Percentiles rank a stretch among this genome's conserved stretches.
Conservation (phyloP, 192 early-diverging fungal genomes). For the Gigaspora rosea region DNA sequence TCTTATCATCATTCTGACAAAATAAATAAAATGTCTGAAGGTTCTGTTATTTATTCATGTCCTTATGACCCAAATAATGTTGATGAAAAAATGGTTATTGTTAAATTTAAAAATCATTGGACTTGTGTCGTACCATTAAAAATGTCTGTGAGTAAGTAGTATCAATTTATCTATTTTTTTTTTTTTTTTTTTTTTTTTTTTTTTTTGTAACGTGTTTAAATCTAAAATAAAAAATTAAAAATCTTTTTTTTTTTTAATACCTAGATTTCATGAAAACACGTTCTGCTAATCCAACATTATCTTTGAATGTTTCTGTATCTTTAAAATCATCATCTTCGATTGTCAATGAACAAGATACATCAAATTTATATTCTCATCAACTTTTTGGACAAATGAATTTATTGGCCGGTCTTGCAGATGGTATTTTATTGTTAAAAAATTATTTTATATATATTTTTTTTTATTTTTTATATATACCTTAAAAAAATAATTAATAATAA, state of each 20-base stretch:
- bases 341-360: constrained; percentile 33
- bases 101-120: constrained; percentile 44
- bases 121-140: constrained; percentile 51
- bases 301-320: constrained; percentile 40
- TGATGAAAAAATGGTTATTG: constrained; percentile 34
- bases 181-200: not conserved
- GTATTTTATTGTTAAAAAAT: constrained; percentile 32
- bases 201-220: too few species aligned
- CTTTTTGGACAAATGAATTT: constrained; percentile 57
- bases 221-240: not conserved
- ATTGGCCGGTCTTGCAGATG: constrained; percentile 51
- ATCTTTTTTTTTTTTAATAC: not conserved
- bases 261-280: constrained; percentile 41
- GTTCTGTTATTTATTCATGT: constrained; percentile 46
- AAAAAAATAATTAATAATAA: not conserved
- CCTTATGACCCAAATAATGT: constrained; percentile 44
- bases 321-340: constrained; percentile 38
- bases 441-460: not conserved
- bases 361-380: constrained; percentile 52
- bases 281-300: constrained; percentile 38
- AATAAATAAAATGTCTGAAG: constrained; percentile 22
- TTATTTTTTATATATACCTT: not conserved
- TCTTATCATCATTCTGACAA: constrained; percentile 1
- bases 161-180: not conserved
- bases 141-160: constrained; percentile 54